Evolutionary conservation across 176 grass and related monocot species (phyloP), one percentile per base, ranked within the genome.

Genomic region (Carex scoparia): DNA sequence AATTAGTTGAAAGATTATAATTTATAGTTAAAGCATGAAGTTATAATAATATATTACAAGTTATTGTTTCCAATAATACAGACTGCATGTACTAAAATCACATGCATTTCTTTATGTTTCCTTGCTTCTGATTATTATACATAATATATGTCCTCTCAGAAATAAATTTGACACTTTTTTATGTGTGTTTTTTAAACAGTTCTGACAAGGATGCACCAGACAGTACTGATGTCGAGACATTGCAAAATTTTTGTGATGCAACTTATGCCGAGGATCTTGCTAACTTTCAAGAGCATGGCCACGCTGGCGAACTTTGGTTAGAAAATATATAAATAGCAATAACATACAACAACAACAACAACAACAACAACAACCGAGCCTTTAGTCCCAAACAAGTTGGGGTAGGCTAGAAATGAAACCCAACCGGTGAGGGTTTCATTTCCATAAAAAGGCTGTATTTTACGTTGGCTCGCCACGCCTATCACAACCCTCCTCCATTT

Each of bases 121-220:
- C 14, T 42, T 62, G 19, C 7, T 61, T 81, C 56, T 15, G 16
- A 81, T 8, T 19, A 61, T 38, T 54, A n/a, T 44, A 16, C 16
- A 61, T 80, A 23, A 18, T 80, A 7, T 58, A 33, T 79, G 59
- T 61, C 28, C 10, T n/a, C 16, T 19, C 37, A 2, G 30, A 40
- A 60, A 59, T 73, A 59, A n/a, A 7, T 23, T 54, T 84, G 81
- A 54, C 19, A 11, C 5, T 35, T 60, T 70, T 78, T 32, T 77
- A 67, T 84, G 4, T 86, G 77, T 88, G 60, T 38, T 30, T 38
- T 79, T 89, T 46, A 71, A 86, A 32, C 91, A 98, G 96, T 81
- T 95, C 94, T 44, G 96, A 98, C 80, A 95, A 98, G 88, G 96
- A 98, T 70, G 88, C 65, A 8, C 90, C 90, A 2, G 90, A 90